Percentiles rank a stretch among this genome's conserved stretches.
Conservation (phyloP, 345 rosid species). For the Ceriops tagal region DNA sequence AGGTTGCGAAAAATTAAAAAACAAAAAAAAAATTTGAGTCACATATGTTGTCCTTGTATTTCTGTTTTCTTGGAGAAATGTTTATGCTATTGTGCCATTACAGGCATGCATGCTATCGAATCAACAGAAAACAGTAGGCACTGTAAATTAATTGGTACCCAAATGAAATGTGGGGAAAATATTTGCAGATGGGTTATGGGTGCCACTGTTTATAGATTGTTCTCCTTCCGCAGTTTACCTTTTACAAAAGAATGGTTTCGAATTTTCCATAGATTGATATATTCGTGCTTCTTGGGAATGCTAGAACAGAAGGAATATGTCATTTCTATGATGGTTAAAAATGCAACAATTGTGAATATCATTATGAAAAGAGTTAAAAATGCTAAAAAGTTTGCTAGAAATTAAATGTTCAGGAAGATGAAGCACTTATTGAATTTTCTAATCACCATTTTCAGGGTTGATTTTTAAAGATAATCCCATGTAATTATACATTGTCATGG, state of each 20-base stretch:
- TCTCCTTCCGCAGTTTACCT: background rate
- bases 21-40: too few species aligned
- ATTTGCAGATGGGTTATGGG: background rate
- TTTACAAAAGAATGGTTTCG: background rate
- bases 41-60: too few species aligned
- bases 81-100: too few species aligned
- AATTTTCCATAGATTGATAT: too few species aligned
- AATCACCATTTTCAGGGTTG: slow-evolving; percentile 35
- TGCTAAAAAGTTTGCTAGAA: background rate
- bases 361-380: background rate
- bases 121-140: background rate
- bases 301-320: background rate
- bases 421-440: slow-evolving; percentile 13
- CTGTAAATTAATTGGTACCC: background rate
- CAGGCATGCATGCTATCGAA: background rate
- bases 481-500: slow-evolving; percentile 48
- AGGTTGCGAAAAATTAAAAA: too few species aligned
- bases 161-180: slow-evolving; percentile 3
- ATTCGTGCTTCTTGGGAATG: background rate
- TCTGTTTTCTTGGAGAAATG: too few species aligned
- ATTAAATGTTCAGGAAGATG: slow-evolving; percentile 8
- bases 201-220: background rate
- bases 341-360: background rate
- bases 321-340: background rate
- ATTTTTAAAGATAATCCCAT: slow-evolving; percentile 25